phyloP scores from a whole-genome alignment of 805 yeast species.

The Yamadazyma ubonensis region DNA sequence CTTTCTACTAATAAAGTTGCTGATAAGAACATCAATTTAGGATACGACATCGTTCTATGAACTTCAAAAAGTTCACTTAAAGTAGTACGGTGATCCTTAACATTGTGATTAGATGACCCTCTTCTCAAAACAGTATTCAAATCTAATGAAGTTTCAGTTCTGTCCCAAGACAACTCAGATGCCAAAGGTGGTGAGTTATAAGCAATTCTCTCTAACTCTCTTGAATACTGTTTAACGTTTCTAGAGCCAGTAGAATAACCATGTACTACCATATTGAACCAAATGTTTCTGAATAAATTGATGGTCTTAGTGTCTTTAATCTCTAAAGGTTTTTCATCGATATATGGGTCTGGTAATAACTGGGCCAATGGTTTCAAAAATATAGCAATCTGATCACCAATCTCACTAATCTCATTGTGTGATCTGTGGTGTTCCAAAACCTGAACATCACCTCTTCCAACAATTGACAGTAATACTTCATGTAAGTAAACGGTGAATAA shows the following conservation, averaged over 20 bases:
- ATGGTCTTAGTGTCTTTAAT: slow-evolving; percentile 49
- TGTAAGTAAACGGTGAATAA: slow-evolving; percentile 52
- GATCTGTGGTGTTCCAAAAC: slow-evolving; percentile 76
- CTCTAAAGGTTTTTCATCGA: slow-evolving; percentile 41
- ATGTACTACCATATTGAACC: slow-evolving; percentile 93
- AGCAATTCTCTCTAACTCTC: slow-evolving; percentile 68
- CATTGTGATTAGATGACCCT: slow-evolving; percentile 80
- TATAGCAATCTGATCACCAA: slow-evolving; percentile 65
- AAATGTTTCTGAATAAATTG: slow-evolving; percentile 74
- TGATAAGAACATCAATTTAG: slow-evolving; percentile 84
- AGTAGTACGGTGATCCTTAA: slow-evolving; percentile 69
- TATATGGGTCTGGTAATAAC: slow-evolving; percentile 58
- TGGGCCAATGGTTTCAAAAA: slow-evolving; percentile 73
- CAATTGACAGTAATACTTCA: slow-evolving; percentile 64
- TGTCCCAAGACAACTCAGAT: slow-evolving; percentile 72
- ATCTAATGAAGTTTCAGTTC: slow-evolving; percentile 89
- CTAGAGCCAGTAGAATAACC: slow-evolving; percentile 71
- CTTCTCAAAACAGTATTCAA: slow-evolving; percentile 87
- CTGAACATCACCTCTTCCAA: slow-evolving; percentile 77
- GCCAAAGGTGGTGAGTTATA: slow-evolving; percentile 86
- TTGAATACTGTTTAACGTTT: slow-evolving; percentile 46
- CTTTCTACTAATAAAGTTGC: slow-evolving; percentile 78
- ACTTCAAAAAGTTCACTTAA: slow-evolving; percentile 51
- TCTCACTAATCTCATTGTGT: slow-evolving; percentile 65
- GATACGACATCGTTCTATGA: slow-evolving; percentile 57